A percentile compares a stretch with the other conserved stretches of the same genome.
These are phyloP conservation scores for Colletotrichum orbiculare DNA, from an alignment of 2,329 filamentous ascomycete genomes.

Conservation along the genomic window DNA sequence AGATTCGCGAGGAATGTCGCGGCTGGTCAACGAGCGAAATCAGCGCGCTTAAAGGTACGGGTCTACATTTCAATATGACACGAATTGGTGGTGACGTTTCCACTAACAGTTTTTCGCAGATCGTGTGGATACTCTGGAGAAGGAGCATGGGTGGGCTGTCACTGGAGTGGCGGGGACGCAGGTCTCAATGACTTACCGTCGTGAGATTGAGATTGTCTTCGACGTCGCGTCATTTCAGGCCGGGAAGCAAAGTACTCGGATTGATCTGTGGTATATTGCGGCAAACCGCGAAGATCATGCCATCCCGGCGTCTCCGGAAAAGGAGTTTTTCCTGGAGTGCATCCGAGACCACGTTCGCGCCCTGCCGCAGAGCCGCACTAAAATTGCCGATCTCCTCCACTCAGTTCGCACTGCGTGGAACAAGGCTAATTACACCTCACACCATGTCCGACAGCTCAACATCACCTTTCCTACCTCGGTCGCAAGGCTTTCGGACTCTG, in stretches of 20 bases:
- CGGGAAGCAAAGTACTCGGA: constrained; percentile 60
- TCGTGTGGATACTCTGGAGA: constrained; percentile 74
- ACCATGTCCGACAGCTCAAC: constrained; percentile 71
- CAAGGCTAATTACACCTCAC: constrained; percentile 67
- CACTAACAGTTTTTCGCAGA: constrained; percentile 60
- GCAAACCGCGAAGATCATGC: constrained; percentile 65
- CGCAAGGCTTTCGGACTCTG: constrained; percentile 72
- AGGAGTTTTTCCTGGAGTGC: constrained; percentile 80
- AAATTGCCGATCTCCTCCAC: constrained; percentile 66
- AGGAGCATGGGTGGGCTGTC: constrained; percentile 77
- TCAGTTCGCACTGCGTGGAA: constrained; percentile 75
- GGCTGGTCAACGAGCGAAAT: constrained; percentile 91
- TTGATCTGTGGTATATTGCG: constrained; percentile 78
- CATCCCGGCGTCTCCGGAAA: constrained; percentile 69
- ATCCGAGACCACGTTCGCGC: constrained; percentile 75
- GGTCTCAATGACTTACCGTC: constrained; percentile 79
- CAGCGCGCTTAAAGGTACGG: constrained; percentile 76
- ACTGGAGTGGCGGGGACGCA: constrained; percentile 70
- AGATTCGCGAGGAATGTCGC: constrained; percentile 85
- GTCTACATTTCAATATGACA: too few species aligned
- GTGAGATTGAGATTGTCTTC: constrained; percentile 79
- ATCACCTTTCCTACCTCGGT: constrained; percentile 73
- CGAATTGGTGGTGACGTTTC: too few species aligned
- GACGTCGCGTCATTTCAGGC: constrained; percentile 71
- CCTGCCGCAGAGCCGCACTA: constrained; percentile 67